These are phyloP conservation scores for Pseudohalonectria lignicola DNA, from an alignment of 2,329 filamentous ascomycete genomes.

Conservation along the genomic window DNA sequence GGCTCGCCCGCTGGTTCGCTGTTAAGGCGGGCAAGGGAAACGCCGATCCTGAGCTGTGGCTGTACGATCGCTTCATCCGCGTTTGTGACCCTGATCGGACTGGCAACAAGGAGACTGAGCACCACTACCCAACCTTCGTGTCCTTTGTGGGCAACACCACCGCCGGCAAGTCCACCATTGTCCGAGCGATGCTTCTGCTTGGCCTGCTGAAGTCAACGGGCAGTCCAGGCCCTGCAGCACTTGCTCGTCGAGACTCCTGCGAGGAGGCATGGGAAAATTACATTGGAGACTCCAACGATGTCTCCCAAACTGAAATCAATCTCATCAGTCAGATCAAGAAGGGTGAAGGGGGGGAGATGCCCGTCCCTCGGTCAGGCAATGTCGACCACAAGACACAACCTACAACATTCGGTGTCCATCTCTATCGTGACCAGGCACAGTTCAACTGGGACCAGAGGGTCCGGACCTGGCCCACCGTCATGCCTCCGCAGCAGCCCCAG, in stretches of 20 bases:
- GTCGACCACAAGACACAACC: constrained; percentile 7
- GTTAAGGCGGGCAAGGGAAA: not conserved
- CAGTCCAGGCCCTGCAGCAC: too few species aligned
- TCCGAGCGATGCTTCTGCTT: constrained; percentile 11
- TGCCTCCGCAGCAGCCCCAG: not conserved
- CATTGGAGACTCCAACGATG: too few species aligned
- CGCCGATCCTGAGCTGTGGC: not conserved
- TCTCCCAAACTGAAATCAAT: not conserved
- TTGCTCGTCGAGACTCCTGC: too few species aligned
- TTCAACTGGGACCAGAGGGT: not conserved
- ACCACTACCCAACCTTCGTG: constrained; percentile 12
- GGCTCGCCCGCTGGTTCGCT: not conserved
- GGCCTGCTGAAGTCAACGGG: constrained; percentile 4
- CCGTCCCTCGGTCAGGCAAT: constrained; percentile 6
- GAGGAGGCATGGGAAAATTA: too few species aligned
- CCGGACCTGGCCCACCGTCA: not conserved
- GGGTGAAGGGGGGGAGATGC: constrained; percentile 4
- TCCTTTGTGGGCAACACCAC: constrained; percentile 12
- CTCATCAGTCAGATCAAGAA: constrained; percentile 3
- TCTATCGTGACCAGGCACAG: constrained; percentile 8
- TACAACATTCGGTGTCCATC: constrained; percentile 11
- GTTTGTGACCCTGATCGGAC: constrained; percentile 5
- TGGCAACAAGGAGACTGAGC: constrained; percentile 3
- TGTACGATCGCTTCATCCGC: constrained; percentile 6
- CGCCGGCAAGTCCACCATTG: constrained; percentile 11